Evolutionary conservation across 108 stramenopile genomes (phyloP).

Genomic region (Nitzschia sp.): DNA sequence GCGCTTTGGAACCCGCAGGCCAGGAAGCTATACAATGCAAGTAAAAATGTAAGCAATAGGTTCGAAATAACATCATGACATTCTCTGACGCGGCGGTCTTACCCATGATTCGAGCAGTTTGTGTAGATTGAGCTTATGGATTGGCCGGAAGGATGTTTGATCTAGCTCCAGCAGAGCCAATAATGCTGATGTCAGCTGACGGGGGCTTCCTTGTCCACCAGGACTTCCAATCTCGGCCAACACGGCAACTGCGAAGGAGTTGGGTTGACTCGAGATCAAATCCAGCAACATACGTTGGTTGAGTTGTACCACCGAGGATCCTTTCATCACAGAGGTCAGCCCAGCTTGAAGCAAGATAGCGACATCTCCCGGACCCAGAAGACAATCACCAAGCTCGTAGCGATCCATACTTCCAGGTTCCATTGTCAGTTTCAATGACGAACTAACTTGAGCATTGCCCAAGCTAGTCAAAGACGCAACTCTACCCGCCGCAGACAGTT

Average conservation of each 20-base stretch:
- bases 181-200: conserved; percentile 70
- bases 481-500: conserved; percentile 70
- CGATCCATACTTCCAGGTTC: conserved; percentile 25
- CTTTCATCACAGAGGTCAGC: conserved; percentile 82
- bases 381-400: conserved; percentile 82
- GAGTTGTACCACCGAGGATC: conserved; percentile 86
- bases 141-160: conserved; percentile 73
- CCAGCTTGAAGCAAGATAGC: conserved; percentile 89
- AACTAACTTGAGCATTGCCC: not conserved
- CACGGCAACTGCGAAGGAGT: conserved; percentile 78
- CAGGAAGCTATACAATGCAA: conserved; percentile 45
- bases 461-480: conserved; percentile 56
- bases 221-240: conserved; percentile 83
- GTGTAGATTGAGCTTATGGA: conserved; percentile 78
- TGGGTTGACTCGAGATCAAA: conserved; percentile 84
- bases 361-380: conserved; percentile 86
- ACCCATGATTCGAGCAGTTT: conserved; percentile 76
- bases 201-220: conserved; percentile 65
- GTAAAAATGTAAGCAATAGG: not conserved
- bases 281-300: conserved; percentile 91
- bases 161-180: conserved; percentile 84
- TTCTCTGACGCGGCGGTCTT: not conserved
- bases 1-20: conserved; percentile 73
- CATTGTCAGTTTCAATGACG: not conserved
- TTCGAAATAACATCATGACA: not conserved